Evolutionary conservation across 1,284 basidiomycete species (phyloP), one percentile per base, ranked within the genome.

Genomic region (Farysia itapuensis): DNA sequence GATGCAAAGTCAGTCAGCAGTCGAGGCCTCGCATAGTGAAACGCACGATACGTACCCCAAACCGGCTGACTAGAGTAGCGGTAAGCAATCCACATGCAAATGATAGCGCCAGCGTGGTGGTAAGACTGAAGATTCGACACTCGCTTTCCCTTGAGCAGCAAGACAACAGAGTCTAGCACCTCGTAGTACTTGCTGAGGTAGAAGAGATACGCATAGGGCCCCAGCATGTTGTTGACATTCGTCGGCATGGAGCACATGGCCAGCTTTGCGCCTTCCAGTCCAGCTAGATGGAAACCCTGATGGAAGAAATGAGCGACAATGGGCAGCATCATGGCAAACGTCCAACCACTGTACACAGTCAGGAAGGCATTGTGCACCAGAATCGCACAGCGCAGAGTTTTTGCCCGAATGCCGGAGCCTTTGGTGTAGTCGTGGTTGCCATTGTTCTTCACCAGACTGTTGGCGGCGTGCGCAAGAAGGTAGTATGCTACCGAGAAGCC

Each of bases 171-270:
- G 47, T 78, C 77, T 35, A 76, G 32, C 12, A 68, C 66, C 19
- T 70, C 65, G 52, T 70, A 67, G 43, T 67, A 67, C 46, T 69
- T 67, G 44, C 52, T 67, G 22, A 78, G 43, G 56, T 78, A 77
- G 58, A 78, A 78, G 25, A 74, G 46, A 43, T 72, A 78, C 20
- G 64, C 59, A 29, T 53, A 73, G 3, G 53, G 43, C 28, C 66
- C 65, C 21, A 78, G 70, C 8, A 64, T 67, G 11, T 65, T 42
- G 9, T 9, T 9, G 7, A 54, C 43, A 34, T 68, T 63, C 45
- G 67, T 70, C 4, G 67, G 69, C 47, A 74, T 72, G 25, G 77
- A 72, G 53, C 77, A 78, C 38, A 77, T 70, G 4, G 72, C 72
- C 22, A 77, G 64, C 24, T 71, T 59, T 35, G 77, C 35, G 2